Conservation (phyloP, 805 yeast genomes). For the Ogataea dorogensis region DNA sequence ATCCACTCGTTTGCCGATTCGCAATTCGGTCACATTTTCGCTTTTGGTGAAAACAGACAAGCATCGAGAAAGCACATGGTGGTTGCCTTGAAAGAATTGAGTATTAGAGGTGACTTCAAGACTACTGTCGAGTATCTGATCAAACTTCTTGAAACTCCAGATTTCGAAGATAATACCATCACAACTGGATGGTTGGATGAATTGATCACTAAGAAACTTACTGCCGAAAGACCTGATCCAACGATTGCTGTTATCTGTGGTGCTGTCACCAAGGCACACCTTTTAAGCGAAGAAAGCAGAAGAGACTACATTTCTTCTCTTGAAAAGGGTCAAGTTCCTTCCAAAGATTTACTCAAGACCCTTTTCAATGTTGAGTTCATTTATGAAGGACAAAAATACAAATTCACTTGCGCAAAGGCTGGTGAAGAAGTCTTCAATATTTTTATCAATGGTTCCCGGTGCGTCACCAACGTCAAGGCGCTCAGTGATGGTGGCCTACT, state of each 20-base stretch:
- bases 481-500: constrained; percentile 94
- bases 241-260: constrained; percentile 92
- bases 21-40: constrained; percentile 98
- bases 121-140: constrained; percentile 97
- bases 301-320: constrained; percentile 70
- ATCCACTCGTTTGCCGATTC: constrained; percentile 98
- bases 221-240: constrained; percentile 96
- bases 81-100: constrained; percentile 93
- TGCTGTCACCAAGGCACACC: constrained; percentile 93
- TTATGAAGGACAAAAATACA: constrained; percentile 89
- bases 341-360: constrained; percentile 76
- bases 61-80: constrained; percentile 99
- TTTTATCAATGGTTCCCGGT: constrained; percentile 90
- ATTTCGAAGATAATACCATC: constrained; percentile 91
- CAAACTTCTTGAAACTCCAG: constrained; percentile 93
- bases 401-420: constrained; percentile 93
- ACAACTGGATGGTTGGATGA: constrained; percentile 99
- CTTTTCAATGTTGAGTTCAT: constrained; percentile 92
- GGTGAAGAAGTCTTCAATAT: constrained; percentile 81
- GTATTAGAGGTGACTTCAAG: constrained; percentile 97
- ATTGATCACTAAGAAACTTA: constrained; percentile 85
- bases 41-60: constrained; percentile 98
- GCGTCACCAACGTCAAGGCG: constrained; percentile 82
- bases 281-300: constrained; percentile 68
- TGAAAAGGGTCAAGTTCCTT: constrained; percentile 94